phyloP scores from a whole-genome alignment of 139 green algal species.

The Closterium sp. region DNA sequence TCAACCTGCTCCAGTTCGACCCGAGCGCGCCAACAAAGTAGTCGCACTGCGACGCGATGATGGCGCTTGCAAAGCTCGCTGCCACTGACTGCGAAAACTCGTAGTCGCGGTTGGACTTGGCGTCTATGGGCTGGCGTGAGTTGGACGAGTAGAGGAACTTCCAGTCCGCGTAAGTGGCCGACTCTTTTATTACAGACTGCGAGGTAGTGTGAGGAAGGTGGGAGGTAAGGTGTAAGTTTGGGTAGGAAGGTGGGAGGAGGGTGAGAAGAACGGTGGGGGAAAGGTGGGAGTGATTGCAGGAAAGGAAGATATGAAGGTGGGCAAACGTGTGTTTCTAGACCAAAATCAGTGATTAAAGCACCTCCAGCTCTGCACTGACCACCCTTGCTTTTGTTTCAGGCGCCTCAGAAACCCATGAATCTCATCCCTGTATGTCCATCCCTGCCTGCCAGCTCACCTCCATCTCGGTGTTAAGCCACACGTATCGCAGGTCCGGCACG shows the following conservation, averaged over 20 bases:
- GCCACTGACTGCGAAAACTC: background rate
- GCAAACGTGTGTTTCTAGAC: no score
- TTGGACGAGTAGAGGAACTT: constrained; percentile 11
- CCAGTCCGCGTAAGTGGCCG: background rate
- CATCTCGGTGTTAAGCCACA: constrained; percentile 40
- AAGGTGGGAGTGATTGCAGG: background rate
- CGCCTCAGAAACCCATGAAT: no score
- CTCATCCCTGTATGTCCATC: no score
- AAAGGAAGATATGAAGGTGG: no score
- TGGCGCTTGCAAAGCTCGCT: constrained; percentile 20
- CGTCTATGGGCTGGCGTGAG: background rate
- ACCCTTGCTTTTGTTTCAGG: no score
- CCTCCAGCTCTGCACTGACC: no score
- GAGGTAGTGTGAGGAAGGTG: background rate
- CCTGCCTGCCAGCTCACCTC: constrained; percentile 3
- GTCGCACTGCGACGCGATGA: constrained; percentile 15
- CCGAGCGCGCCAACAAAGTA: constrained; percentile 15
- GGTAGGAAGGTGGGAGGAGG: no score
- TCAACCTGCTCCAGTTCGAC: constrained; percentile 24
- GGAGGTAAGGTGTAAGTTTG: background rate
- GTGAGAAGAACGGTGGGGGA: no score
- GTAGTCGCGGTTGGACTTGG: background rate
- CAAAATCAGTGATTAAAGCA: no score
- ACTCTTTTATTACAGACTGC: constrained; percentile 6
- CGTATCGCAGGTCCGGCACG: background rate